Conservation (phyloP, 805 yeast species). For the Sugiyamaella chiloensis region DNA sequence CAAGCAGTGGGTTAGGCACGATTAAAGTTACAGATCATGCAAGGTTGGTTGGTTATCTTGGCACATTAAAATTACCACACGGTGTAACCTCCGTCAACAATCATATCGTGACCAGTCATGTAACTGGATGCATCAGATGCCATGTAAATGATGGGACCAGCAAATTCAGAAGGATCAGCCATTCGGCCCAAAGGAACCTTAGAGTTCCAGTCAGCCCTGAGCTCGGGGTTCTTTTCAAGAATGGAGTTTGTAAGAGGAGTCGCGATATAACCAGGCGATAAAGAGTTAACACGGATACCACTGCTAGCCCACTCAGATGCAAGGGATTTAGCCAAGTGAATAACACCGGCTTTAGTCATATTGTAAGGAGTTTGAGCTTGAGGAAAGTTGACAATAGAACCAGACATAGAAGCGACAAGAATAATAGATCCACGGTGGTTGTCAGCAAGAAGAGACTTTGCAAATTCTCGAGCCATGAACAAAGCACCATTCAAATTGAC, state of each 20-base stretch:
- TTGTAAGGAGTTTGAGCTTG: constrained; percentile 80
- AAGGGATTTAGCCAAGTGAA: constrained; percentile 69
- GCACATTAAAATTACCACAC: constrained; percentile 74
- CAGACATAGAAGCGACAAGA: constrained; percentile 86
- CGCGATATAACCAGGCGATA: constrained; percentile 77
- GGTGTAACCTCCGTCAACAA: constrained; percentile 84
- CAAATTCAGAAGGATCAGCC: constrained; percentile 83
- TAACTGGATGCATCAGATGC: constrained; percentile 72
- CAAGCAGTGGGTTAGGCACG: too few relatives aligned
- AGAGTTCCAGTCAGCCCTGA: constrained; percentile 70
- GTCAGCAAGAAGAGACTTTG: constrained; percentile 57
- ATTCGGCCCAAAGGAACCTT: constrained; percentile 75
- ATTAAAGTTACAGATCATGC: too few relatives aligned
- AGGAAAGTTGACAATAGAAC: constrained; percentile 79
- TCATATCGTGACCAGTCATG: constrained; percentile 80
- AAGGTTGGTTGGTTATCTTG: too few relatives aligned
- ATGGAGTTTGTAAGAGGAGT: constrained; percentile 77
- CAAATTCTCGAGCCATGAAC: constrained; percentile 71
- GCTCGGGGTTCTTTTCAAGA: constrained; percentile 42
- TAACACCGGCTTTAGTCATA: constrained; percentile 84
- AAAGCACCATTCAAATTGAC: constrained; percentile 74
- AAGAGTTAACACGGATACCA: constrained; percentile 72
- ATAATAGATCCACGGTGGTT: constrained; percentile 65
- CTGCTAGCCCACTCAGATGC: constrained; percentile 82
- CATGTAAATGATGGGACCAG: constrained; percentile 71